Percentiles rank a stretch among this genome's conserved stretches.
These are phyloP conservation scores for Trametes coccinea DNA, from an alignment of 768 basidiomycete genomes.

Conservation along the genomic window DNA sequence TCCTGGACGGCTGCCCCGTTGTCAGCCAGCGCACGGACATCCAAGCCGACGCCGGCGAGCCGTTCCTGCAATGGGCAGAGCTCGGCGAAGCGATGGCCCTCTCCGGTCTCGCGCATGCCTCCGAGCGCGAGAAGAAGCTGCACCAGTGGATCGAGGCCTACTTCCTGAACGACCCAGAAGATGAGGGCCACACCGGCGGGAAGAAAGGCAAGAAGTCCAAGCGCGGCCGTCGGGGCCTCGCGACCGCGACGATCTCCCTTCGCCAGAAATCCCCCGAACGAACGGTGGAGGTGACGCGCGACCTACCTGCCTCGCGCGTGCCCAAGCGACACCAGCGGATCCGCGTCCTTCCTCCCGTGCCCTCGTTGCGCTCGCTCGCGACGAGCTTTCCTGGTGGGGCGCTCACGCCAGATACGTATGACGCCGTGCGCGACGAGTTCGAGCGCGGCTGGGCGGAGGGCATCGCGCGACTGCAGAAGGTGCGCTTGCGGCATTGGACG, in stretches of 20 bases:
- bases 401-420: constrained; percentile 38
- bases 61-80: constrained; percentile 56
- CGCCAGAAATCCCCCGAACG: constrained; percentile 22
- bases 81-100: constrained; percentile 65
- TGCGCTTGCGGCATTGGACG: constrained; percentile 44
- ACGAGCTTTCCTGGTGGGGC: constrained; percentile 34
- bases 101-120: constrained; percentile 59
- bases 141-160: constrained; percentile 48
- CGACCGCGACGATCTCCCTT: constrained; percentile 64
- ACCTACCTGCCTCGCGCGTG: neutral
- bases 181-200: neutral
- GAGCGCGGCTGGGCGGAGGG: constrained; percentile 65
- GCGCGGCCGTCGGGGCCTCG: constrained; percentile 61
- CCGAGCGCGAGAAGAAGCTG: constrained; percentile 65
- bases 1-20: constrained; percentile 63
- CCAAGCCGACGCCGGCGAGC: constrained; percentile 49
- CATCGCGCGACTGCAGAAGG: constrained; percentile 50
- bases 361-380: constrained; percentile 50
- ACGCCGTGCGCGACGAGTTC: constrained; percentile 51
- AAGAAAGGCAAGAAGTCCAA: constrained; percentile 4
- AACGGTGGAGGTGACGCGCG: neutral
- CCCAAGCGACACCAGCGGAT: constrained; percentile 38
- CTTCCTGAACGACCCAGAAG: constrained; percentile 1
- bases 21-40: constrained; percentile 35
- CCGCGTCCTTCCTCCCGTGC: constrained; percentile 57